Base-by-base conservation (phyloP, 2,329 filamentous ascomycete species). In the Fusarium buxicola region DNA sequence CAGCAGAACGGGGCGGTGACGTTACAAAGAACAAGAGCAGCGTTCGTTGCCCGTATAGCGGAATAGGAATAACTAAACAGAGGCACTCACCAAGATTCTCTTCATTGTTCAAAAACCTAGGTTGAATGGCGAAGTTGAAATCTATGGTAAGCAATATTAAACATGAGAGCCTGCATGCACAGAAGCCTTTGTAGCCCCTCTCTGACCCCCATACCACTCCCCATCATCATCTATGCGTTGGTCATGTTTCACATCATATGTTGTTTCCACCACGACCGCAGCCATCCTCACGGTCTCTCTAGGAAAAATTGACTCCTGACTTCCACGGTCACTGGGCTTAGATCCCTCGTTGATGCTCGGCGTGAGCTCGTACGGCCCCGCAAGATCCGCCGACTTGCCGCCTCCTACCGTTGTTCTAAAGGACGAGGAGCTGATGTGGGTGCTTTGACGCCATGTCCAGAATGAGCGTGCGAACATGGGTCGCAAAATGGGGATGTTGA, bases 401-500 rank as follows among this genome's bases (percentile, higher is more conserved):
- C 39, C 55, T 2, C 44, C 27, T 2, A 50, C 58, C 8, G 34
- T 54, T 2, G 60, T 52, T 9, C 48, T 39, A 3, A 45, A 46
- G 0, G 54, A 40, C 0, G 54, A 38, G 1, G 63, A 67, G 6
- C 39, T 46, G 8, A 57, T 21, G 1, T 54, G 27, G 3, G 15
- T 41, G 1, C 35, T 7, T 5, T 27, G 15, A 3, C 57, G 34
- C 0, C 28, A 30, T 0, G 58, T 48, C 64, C 64, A 69, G 12
- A 69, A 69, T 0, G 46, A 24, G 1, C 34, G 47, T 1, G 51
- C 35, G n/a, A 69, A 69, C 1, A 68, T 25, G 0, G 58, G 58
- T 21, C 64, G 35, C 0, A 69, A 43, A 2, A 68, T 55, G 0
- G 66, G 64, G 0, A 69, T 59, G 48, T 76, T 77, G 54, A 78